These are phyloP conservation scores for Fistulinella prunicolor DNA, from an alignment of 768 basidiomycete genomes.

Conservation along the genomic window DNA sequence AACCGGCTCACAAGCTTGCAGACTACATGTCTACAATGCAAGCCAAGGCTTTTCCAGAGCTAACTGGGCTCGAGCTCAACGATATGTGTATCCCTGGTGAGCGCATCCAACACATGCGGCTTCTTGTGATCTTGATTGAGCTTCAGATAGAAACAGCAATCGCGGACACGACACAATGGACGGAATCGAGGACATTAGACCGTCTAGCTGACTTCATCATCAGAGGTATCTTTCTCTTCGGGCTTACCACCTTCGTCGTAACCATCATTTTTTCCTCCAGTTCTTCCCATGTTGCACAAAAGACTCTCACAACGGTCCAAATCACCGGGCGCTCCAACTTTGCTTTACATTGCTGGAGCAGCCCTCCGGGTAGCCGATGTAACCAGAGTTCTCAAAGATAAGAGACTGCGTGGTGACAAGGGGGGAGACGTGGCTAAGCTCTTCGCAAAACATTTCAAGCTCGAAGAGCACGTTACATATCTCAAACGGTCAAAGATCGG, in stretches of 20 bases:
- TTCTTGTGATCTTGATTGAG: conserved; percentile 43
- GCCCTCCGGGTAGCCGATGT: conserved; percentile 91
- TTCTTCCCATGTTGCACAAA: conserved; percentile 61
- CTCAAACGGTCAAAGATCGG: conserved; percentile 83
- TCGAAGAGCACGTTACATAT: conserved; percentile 82
- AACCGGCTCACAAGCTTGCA: conserved; percentile 54
- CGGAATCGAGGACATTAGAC: conserved; percentile 66
- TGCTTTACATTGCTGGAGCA: conserved; percentile 83
- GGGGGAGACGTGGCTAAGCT: conserved; percentile 92
- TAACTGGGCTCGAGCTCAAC: conserved; percentile 74
- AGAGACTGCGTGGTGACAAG: conserved; percentile 70
- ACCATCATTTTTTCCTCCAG: conserved; percentile 34
- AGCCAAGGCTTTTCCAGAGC: conserved; percentile 61
- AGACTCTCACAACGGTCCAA: conserved; percentile 77
- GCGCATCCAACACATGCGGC: conserved; percentile 20
- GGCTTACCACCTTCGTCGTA: not conserved
- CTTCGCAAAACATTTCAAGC: conserved; percentile 93
- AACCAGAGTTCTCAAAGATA: conserved; percentile 68
- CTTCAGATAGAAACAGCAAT: conserved; percentile 66
- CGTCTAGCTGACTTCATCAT: conserved; percentile 72
- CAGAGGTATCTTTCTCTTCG: conserved; percentile 49
- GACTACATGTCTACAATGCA: conserved; percentile 67
- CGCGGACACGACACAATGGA: conserved; percentile 73
- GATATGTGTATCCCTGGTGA: conserved; percentile 78
- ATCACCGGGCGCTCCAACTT: conserved; percentile 77